Percentiles rank a stretch among this genome's conserved stretches.
phyloP scores from a whole-genome alignment of 768 basidiomycete species.

The Termitomyces sp. region DNA sequence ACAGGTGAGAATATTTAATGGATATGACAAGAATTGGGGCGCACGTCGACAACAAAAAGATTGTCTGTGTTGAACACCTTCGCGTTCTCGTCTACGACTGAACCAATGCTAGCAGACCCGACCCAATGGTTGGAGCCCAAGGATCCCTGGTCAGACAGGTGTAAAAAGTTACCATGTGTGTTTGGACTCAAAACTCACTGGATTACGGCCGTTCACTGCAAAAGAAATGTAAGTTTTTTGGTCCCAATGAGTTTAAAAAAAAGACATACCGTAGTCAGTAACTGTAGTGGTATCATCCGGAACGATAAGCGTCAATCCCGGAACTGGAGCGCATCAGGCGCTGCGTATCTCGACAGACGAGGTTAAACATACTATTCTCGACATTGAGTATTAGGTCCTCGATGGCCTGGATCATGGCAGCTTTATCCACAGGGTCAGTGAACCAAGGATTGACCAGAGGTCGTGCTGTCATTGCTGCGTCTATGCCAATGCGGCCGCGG shows the following conservation, averaged over 20 bases:
- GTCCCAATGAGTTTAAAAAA: not conserved
- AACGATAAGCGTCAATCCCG: slow-evolving; percentile 48
- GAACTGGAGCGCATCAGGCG: slow-evolving; percentile 25
- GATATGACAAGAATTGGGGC: slow-evolving; percentile 7
- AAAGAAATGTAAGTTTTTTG: slow-evolving; percentile 3
- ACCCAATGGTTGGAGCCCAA: slow-evolving; percentile 66
- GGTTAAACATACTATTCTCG: slow-evolving; percentile 28
- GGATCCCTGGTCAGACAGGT: slow-evolving; percentile 18
- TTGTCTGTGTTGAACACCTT: slow-evolving; percentile 47
- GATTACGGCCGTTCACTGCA: slow-evolving; percentile 33
- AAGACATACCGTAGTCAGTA: slow-evolving; percentile 38
- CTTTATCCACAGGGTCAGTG: slow-evolving; percentile 50
- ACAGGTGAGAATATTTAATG: not conserved
- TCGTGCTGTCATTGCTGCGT: slow-evolving; percentile 40
- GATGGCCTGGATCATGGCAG: slow-evolving; percentile 42
- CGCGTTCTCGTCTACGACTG: slow-evolving; percentile 54
- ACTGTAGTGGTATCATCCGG: slow-evolving; percentile 56
- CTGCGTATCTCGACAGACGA: not conserved
- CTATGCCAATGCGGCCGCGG: slow-evolving; percentile 56
- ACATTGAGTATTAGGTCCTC: slow-evolving; percentile 41
- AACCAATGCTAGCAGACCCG: slow-evolving; percentile 49
- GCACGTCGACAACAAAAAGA: slow-evolving; percentile 50
- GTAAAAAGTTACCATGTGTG: not conserved
- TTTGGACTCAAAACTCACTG: slow-evolving; percentile 8
- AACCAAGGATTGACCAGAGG: slow-evolving; percentile 54